These are phyloP conservation scores for Mucor velutinosus DNA, from an alignment of 371 early-diverging fungal species.

Conservation along the genomic window DNA sequence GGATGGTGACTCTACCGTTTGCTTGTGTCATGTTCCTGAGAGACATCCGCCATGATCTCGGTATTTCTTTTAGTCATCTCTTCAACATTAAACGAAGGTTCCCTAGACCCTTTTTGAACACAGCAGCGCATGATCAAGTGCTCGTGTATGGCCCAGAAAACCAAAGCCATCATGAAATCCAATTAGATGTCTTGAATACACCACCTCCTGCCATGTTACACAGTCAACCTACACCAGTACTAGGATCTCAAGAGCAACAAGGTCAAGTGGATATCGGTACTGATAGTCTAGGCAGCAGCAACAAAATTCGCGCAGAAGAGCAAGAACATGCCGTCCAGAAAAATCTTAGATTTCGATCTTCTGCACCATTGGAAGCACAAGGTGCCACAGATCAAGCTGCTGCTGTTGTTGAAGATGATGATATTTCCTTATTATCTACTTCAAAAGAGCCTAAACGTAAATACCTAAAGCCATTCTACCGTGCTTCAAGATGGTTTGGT, in stretches of 20 bases:
- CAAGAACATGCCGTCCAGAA: background rate
- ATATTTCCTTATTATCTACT: background rate
- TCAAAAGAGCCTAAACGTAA: background rate
- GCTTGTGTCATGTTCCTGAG: constrained; percentile 52
- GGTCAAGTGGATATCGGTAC: background rate
- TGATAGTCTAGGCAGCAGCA: background rate
- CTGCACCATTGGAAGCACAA: background rate
- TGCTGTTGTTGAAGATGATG: background rate
- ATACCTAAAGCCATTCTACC: background rate
- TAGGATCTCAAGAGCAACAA: background rate
- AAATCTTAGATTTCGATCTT: background rate
- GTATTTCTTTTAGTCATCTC: constrained; percentile 11
- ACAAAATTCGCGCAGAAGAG: background rate
- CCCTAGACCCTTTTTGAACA: constrained; percentile 4
- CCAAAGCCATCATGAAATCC: background rate
- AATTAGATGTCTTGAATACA: background rate
- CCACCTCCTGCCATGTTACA: background rate
- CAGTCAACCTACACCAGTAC: background rate
- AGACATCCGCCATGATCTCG: constrained; percentile 52
- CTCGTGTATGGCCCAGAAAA: background rate
- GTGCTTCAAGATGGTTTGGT: constrained; percentile 8
- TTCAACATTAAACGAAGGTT: background rate
- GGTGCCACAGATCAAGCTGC: background rate
- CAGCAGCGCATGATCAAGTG: background rate
- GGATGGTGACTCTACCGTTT: constrained; percentile 74